Evolutionary conservation across 495 filamentous ascomycete genomes (phyloP).

Genomic region (Daldinia bambusicola): DNA sequence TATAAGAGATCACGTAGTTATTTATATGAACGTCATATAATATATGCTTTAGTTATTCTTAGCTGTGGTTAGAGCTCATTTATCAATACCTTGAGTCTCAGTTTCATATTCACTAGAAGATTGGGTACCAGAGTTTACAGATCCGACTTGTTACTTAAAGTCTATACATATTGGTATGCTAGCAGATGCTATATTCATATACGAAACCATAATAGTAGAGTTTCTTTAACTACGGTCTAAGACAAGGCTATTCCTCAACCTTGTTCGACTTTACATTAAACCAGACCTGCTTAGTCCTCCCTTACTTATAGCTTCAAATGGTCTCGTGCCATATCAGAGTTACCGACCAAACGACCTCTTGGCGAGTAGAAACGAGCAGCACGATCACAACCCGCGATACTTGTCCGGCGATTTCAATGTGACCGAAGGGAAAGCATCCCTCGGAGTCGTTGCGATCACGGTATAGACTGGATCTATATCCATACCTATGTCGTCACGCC

Average conservation of each 20-base stretch:
- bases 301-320: conserved; percentile 23
- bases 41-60: conserved; percentile 1
- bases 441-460: not conserved
- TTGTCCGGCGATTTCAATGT: conserved; percentile 21
- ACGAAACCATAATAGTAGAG: conserved; percentile 13
- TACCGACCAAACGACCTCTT: conserved; percentile 11
- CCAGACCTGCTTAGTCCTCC: conserved; percentile 17
- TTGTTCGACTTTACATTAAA: conserved; percentile 29
- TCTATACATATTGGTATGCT: conserved; percentile 8
- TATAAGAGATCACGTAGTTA: too few relatives aligned
- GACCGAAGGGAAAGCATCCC: conserved; percentile 10
- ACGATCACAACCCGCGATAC: conserved; percentile 18
- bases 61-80: conserved; percentile 23
- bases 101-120: conserved; percentile 7
- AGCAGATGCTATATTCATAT: conserved; percentile 20
- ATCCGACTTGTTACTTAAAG: too few relatives aligned
- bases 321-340: conserved; percentile 27
- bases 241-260: conserved; percentile 15
- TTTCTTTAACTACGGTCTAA: conserved; percentile 23
- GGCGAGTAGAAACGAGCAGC: conserved; percentile 7
- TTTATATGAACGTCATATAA: not conserved
- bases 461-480: conserved; percentile 2
- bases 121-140: too few relatives aligned
- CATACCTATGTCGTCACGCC: conserved; percentile 20
- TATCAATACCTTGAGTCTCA: conserved; percentile 29